Evolutionary conservation across 139 green algal species (phyloP), one percentile per base, ranked within the genome.

Genomic region (Axilococcus clingmanii): DNA sequence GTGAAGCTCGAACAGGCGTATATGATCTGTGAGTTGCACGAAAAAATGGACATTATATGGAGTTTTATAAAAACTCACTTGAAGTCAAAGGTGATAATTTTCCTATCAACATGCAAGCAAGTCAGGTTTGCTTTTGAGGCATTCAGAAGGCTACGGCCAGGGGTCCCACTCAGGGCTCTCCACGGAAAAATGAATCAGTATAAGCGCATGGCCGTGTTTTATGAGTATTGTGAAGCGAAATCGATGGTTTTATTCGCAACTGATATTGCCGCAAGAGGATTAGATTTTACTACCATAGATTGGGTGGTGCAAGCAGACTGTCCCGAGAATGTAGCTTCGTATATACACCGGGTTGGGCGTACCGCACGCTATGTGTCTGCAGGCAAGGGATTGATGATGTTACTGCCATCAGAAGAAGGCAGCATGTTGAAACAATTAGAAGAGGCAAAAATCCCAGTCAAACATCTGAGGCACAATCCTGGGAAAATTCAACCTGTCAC

Each of bases 221-320:
- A 88, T 46, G 76, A 86, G 55, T 95, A 93, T 48, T 87, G 73
- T 40, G 45, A 94, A 68, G 52, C 64, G n/a, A 77, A 70, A 24
- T 42, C 52, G n/a, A 77, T 75, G 22, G 82, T 94, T 34, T 76
- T 99, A 17, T 92, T 99, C 56, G 88, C 88, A 5, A 98, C 92
- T 0, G 92, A 99, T 69, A 93, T 99, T 14, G 91, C 92, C 4
- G 92, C 92, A 0, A 68, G 92, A 29, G 89, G 89, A 11, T 67
- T 97, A 14, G 89, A 97, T 75, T 95, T 97, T 68, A 89, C 89
- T 23, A 71, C 71, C 2, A 79, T 95, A 25, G 91, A 97, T 66
- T 97, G 91, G 90, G 96, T 97, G 66, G 89, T 99, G n/a, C 91
- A 94, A 70, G 62, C 70, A 14, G 92, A 99, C 66, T 97, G 88